A percentile compares a stretch with the other conserved stretches of the same genome.
phyloP scores from a whole-genome alignment of 495 filamentous ascomycete species.

The Diplogelasinospora grovesii region DNA sequence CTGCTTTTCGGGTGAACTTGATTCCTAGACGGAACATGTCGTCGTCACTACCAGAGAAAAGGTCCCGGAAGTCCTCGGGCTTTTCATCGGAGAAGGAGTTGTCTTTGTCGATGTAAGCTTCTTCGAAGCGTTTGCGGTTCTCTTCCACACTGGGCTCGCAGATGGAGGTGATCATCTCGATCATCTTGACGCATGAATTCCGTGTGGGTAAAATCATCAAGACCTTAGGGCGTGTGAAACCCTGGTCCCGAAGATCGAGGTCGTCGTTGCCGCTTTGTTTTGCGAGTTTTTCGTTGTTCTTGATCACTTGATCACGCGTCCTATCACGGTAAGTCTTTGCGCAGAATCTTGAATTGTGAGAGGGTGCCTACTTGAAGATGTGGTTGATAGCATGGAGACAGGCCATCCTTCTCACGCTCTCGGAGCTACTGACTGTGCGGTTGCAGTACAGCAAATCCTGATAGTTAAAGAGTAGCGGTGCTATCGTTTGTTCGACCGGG shows the following conservation, averaged over 20 bases:
- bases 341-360: background rate
- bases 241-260: constrained; percentile 83
- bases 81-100: constrained; percentile 65
- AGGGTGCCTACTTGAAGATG: constrained; percentile 60
- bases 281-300: constrained; percentile 74
- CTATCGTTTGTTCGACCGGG: constrained; percentile 44
- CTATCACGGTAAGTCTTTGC: constrained; percentile 23
- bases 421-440: constrained; percentile 58
- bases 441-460: constrained; percentile 72
- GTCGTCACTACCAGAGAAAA: constrained; percentile 91
- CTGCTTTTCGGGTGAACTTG: constrained; percentile 90
- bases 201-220: constrained; percentile 83
- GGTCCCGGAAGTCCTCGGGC: constrained; percentile 79
- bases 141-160: constrained; percentile 85
- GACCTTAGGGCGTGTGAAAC: constrained; percentile 90
- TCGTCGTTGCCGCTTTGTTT: constrained; percentile 49
- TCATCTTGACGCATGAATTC: constrained; percentile 68
- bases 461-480: constrained; percentile 65
- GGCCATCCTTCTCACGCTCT: constrained; percentile 60
- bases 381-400: constrained; percentile 86
- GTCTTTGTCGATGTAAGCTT: constrained; percentile 61
- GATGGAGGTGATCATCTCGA: constrained; percentile 66
- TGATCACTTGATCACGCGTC: constrained; percentile 84
- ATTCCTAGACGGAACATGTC: constrained; percentile 91
- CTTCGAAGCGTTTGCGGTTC: constrained; percentile 86